Conservation (phyloP, 2,329 filamentous ascomycete genomes). For the Aspergillus latus region DNA sequence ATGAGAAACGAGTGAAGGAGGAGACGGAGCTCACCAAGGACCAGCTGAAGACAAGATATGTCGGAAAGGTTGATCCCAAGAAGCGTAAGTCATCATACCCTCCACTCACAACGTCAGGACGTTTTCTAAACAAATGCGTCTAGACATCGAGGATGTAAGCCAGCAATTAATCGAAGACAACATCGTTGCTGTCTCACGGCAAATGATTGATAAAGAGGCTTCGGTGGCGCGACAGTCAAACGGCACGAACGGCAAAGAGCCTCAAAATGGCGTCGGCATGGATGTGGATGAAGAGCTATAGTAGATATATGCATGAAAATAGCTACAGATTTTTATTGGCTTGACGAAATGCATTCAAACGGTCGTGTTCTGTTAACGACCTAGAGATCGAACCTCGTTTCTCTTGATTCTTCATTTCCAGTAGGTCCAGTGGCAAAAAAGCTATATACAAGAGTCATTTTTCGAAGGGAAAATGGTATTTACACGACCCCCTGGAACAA, state of each 20-base stretch:
- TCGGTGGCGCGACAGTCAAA: conserved; percentile 70
- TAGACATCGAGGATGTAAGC: conserved; percentile 90
- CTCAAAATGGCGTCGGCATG: conserved; percentile 58
- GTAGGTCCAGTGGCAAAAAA: background rate
- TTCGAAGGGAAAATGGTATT: background rate
- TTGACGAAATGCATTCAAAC: conserved; percentile 4
- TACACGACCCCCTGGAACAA: conserved; percentile 5
- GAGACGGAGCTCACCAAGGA: conserved; percentile 97
- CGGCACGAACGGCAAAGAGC: conserved; percentile 39
- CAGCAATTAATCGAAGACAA: conserved; percentile 99
- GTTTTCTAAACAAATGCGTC: conserved; percentile 21
- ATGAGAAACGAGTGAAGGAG: conserved; percentile 98
- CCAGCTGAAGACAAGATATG: conserved; percentile 97
- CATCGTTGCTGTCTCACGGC: conserved; percentile 94
- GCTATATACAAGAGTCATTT: background rate
- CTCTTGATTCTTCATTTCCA: background rate
- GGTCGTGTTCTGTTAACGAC: background rate
- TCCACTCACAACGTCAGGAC: background rate
- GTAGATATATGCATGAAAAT: conserved; percentile 20
- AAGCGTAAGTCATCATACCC: conserved; percentile 62
- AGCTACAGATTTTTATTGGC: conserved; percentile 1
- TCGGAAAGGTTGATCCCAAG: conserved; percentile 98
- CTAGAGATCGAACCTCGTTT: background rate
- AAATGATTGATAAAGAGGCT: conserved; percentile 99
- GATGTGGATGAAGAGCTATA: conserved; percentile 65